Evolutionary conservation across 352 stramenopile genomes (phyloP).

Genomic region (Phytophthora pini): DNA sequence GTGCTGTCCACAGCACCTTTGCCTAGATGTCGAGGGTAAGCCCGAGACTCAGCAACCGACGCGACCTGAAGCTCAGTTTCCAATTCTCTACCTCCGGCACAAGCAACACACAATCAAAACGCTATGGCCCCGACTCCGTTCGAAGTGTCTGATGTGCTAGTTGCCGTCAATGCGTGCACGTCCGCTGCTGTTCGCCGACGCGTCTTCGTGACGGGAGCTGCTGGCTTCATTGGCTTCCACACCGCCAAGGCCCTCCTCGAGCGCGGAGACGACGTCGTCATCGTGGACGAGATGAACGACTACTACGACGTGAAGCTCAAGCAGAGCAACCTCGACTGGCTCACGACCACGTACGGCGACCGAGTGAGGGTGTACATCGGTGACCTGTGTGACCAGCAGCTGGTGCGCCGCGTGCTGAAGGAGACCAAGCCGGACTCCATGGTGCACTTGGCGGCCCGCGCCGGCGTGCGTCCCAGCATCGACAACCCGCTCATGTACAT

Average conservation of each 20-base stretch:
- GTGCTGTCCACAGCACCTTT: conserved; percentile 3
- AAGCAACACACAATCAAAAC: conserved; percentile 4
- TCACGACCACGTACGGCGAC: conserved; percentile 62
- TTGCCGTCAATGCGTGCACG: conserved; percentile 4
- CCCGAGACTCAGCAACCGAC: neutral
- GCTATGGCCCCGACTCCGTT: conserved; percentile 27
- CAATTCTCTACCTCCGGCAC: conserved; percentile 2
- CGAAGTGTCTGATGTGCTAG: conserved; percentile 17
- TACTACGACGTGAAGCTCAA: conserved; percentile 99
- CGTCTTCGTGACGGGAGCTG: conserved; percentile 92
- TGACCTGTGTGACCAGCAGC: conserved; percentile 94
- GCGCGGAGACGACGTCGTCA: conserved; percentile 92
- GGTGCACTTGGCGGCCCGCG: conserved; percentile 96
- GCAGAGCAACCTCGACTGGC: conserved; percentile 92
- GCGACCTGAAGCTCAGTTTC: neutral
- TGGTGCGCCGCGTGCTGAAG: conserved; percentile 92
- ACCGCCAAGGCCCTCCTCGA: conserved; percentile 90
- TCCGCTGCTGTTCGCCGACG: conserved; percentile 14
- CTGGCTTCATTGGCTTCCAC: conserved; percentile 98
- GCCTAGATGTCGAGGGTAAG: neutral
- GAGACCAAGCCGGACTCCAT: conserved; percentile 86
- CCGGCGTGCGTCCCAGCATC: conserved; percentile 97
- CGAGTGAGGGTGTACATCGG: conserved; percentile 86
- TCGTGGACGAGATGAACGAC: conserved; percentile 99
- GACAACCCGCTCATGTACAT: conserved; percentile 98